Evolutionary conservation across 176 grass and related monocot genomes (phyloP).

Genomic region (Zoysia pacifica): DNA sequence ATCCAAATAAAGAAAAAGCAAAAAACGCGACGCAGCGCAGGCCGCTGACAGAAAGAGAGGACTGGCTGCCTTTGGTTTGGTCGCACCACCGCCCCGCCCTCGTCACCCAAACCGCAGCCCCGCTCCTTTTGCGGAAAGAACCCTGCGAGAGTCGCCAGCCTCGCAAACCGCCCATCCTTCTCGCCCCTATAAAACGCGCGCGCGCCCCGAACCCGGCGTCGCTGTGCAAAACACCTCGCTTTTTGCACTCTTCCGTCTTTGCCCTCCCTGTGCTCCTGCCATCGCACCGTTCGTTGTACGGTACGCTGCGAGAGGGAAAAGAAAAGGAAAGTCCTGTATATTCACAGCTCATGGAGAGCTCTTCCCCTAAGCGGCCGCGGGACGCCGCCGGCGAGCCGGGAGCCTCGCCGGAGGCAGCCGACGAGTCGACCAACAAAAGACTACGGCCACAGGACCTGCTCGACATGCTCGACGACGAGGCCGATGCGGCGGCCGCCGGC

Average conservation of each 20-base stretch:
- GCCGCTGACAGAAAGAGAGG: background rate
- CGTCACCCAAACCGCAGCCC: slow-evolving; percentile 14
- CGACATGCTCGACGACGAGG: slow-evolving; percentile 67
- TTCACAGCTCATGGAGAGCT: slow-evolving; percentile 32
- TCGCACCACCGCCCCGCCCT: slow-evolving; percentile 6
- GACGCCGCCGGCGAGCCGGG: slow-evolving; percentile 4
- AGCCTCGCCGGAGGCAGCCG: background rate
- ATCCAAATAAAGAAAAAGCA: slow-evolving; percentile 25
- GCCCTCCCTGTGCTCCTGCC: background rate
- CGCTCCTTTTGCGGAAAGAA: background rate
- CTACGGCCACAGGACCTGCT: slow-evolving; percentile 59
- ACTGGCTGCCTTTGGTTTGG: background rate
- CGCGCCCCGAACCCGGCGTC: slow-evolving; percentile 30
- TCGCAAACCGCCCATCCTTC: background rate
- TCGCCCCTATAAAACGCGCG: slow-evolving; percentile 43
- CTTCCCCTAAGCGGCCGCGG: slow-evolving; percentile 41
- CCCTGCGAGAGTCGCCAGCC: background rate
- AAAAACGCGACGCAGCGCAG: background rate
- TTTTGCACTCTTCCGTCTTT: slow-evolving; percentile 31
- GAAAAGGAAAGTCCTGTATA: too few relatives aligned
- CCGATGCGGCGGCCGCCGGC: slow-evolving; percentile 27
- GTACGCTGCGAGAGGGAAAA: too few relatives aligned
- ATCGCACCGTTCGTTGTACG: background rate
- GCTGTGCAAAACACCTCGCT: slow-evolving; percentile 37
- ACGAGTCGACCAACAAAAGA: slow-evolving; percentile 25